These are phyloP conservation scores for Pseudopithomyces chartarum DNA, from an alignment of 2,329 filamentous ascomycete genomes.

Conservation along the genomic window DNA sequence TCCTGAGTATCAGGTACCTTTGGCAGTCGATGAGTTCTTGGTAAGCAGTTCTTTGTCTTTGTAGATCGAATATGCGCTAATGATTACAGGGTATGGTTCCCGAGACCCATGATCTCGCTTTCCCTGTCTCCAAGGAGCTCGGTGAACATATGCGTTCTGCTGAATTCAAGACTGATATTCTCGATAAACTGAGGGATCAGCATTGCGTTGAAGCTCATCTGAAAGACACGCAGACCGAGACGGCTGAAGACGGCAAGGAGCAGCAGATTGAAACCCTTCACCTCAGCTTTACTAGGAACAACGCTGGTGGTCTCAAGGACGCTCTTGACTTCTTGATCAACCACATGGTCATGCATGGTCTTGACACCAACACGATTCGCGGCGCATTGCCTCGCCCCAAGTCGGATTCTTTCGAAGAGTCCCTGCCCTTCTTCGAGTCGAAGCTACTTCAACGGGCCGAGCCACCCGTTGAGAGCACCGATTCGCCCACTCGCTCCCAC, in stretches of 20 bases:
- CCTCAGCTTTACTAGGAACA: conserved; percentile 86
- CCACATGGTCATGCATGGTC: conserved; percentile 81
- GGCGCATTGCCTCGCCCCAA: conserved; percentile 97
- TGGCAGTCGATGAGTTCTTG: conserved; percentile 93
- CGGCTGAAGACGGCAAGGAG: conserved; percentile 44
- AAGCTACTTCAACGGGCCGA: conserved; percentile 95
- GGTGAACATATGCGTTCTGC: conserved; percentile 81
- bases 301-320: conserved; percentile 91
- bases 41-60: conserved; percentile 49
- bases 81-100: conserved; percentile 83
- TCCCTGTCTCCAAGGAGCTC: conserved; percentile 76
- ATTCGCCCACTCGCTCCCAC: conserved; percentile 84
- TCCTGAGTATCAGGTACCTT: conserved; percentile 96
- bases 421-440: conserved; percentile 93
- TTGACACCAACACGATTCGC: conserved; percentile 83
- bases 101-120: conserved; percentile 88
- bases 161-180: conserved; percentile 79
- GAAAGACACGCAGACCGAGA: conserved; percentile 55
- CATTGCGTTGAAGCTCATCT: conserved; percentile 89
- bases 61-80: conserved; percentile 32
- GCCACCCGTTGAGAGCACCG: conserved; percentile 72
- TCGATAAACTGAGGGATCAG: conserved; percentile 83
- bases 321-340: conserved; percentile 93
- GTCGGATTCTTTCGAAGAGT: conserved; percentile 98
- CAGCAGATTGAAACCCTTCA: conserved; percentile 52